A percentile compares a stretch with the other conserved stretches of the same genome.
phyloP scores from a whole-genome alignment of 2,329 filamentous ascomycete genomes.

The Neoarthrinium moseri region DNA sequence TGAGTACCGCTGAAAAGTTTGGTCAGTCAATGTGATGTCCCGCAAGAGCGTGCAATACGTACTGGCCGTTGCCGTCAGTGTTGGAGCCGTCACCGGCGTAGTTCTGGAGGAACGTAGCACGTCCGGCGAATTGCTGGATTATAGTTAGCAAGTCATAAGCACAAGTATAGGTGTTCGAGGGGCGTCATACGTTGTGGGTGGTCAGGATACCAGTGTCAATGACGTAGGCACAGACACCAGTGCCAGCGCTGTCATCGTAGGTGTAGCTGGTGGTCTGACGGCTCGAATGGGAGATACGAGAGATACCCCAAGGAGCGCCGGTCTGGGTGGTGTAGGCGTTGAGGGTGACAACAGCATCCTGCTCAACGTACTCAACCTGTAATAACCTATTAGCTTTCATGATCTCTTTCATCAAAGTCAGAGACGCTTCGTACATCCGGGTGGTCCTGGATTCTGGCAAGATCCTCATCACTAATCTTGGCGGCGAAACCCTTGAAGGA shows the following conservation, averaged over 20 bases:
- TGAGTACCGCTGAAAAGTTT: slow-evolving; percentile 35
- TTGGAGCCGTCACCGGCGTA: slow-evolving; percentile 32
- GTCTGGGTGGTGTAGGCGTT: slow-evolving; percentile 13
- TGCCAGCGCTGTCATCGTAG: slow-evolving; percentile 23
- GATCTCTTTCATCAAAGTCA: background rate
- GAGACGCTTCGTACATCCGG: slow-evolving; percentile 31
- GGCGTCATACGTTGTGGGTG: slow-evolving; percentile 31
- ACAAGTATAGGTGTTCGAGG: too few species aligned
- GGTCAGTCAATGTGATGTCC: background rate
- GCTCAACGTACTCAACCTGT: slow-evolving; percentile 22
- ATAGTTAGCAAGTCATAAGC: too few species aligned
- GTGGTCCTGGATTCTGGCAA: slow-evolving; percentile 32
- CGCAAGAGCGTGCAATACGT: background rate
- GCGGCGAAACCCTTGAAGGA: slow-evolving; percentile 36
- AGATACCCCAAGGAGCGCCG: slow-evolving; percentile 14
- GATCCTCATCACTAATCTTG: slow-evolving; percentile 35
- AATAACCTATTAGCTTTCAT: background rate
- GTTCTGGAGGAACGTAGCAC: slow-evolving; percentile 38
- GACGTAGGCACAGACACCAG: slow-evolving; percentile 36
- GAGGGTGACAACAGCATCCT: slow-evolving; percentile 17
- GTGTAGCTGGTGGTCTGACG: slow-evolving; percentile 17
- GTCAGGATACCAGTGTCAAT: slow-evolving; percentile 49
- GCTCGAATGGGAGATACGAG: slow-evolving; percentile 13
- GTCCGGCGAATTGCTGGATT: slow-evolving; percentile 35
- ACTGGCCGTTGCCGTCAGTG: slow-evolving; percentile 41